Conservation (phyloP, 2,329 filamentous ascomycete species). For the Colletotrichum chlorophyti region DNA sequence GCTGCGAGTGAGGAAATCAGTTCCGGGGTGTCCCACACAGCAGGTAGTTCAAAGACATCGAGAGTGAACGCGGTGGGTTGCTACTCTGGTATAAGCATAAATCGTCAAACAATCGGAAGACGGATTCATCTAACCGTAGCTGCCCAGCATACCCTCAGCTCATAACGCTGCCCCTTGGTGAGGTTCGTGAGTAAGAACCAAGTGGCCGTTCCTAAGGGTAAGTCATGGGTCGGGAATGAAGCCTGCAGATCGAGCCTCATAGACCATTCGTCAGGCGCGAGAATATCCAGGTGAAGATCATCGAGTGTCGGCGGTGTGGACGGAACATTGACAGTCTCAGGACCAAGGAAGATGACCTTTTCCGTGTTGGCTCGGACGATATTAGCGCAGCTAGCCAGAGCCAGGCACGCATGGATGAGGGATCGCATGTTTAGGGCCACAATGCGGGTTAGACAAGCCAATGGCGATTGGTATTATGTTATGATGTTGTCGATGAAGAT, state of each 20-base stretch:
- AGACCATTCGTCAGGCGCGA: constrained; percentile 63
- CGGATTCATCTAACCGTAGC: constrained; percentile 73
- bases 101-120: not conserved
- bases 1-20: constrained; percentile 70
- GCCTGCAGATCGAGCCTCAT: constrained; percentile 71
- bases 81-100: constrained; percentile 51
- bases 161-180: constrained; percentile 78
- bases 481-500: not conserved
- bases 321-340: constrained; percentile 62
- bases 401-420: not conserved
- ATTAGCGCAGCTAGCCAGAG: constrained; percentile 2
- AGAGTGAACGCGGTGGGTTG: constrained; percentile 86
- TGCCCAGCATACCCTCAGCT: constrained; percentile 91
- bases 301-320: constrained; percentile 61
- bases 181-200: constrained; percentile 83
- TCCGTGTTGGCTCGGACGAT: constrained; percentile 75
- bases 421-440: constrained; percentile 5
- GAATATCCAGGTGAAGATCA: constrained; percentile 67
- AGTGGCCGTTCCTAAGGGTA: constrained; percentile 65
- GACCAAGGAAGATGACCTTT: constrained; percentile 87
- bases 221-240: constrained; percentile 65
- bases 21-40: constrained; percentile 66
- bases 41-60: constrained; percentile 65
- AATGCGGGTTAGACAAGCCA: too few relatives aligned
- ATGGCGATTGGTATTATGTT: not conserved